A percentile compares a stretch with the other conserved stretches of the same genome.
Evolutionary conservation across 768 basidiomycete genomes (phyloP).

Genomic region (Cubamyces lactineus): DNA sequence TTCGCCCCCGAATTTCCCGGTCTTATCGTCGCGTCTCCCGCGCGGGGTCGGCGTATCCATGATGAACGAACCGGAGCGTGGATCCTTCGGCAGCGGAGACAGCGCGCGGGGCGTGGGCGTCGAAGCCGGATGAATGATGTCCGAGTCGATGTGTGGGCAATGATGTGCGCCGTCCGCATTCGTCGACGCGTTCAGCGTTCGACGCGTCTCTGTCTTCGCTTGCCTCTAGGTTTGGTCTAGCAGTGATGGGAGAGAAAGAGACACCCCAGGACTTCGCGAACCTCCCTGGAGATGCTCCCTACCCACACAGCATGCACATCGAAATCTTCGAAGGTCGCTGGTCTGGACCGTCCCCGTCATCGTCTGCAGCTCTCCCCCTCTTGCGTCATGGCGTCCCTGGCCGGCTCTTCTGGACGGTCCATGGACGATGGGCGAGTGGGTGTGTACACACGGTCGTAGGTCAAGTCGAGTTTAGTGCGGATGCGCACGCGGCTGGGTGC

Average conservation of each 20-base stretch:
- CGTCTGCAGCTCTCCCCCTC: no score
- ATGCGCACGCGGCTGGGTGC: neutral
- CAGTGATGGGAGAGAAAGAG: neutral
- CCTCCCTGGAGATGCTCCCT: neutral
- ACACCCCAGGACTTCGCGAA: constrained; percentile 4
- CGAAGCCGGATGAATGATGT: neutral
- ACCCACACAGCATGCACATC: neutral
- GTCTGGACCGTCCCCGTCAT: neutral
- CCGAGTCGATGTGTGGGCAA: neutral
- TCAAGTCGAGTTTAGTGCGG: neutral
- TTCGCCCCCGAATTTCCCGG: no score
- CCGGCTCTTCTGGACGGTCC: neutral
- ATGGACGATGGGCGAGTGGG: no score
- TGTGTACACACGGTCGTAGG: neutral
- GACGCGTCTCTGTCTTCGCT: no score
- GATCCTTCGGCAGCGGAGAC: constrained; percentile 3
- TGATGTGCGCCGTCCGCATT: constrained; percentile 22
- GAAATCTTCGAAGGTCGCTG: neutral
- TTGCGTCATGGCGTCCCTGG: constrained; percentile 17
- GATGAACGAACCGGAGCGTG: neutral
- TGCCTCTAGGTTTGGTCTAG: neutral
- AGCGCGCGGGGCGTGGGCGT: neutral
- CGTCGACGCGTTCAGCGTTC: neutral
- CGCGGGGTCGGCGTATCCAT: constrained; percentile 5
- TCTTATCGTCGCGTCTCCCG: constrained; percentile 11